Conservation (phyloP, 768 basidiomycete species). For the Suillus fuscotomentosus region DNA sequence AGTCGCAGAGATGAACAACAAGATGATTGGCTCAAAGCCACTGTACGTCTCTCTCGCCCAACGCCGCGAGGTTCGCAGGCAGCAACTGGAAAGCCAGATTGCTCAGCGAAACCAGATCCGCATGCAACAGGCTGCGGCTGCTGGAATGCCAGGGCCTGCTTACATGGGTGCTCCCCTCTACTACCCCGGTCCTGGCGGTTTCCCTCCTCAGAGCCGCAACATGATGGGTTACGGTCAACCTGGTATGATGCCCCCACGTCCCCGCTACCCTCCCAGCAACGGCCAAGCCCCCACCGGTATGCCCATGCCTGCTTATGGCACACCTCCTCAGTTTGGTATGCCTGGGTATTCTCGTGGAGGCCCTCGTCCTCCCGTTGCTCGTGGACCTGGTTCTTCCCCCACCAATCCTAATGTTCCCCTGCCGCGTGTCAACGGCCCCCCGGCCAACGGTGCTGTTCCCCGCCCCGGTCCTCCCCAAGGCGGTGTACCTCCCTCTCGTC, state of each 20-base stretch:
- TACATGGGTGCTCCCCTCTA: constrained; percentile 52
- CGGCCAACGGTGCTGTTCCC: constrained; percentile 50
- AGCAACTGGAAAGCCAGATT: constrained; percentile 98
- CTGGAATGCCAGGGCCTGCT: constrained; percentile 66
- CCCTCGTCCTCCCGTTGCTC: constrained; percentile 61
- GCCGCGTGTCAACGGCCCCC: constrained; percentile 64
- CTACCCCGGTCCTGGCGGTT: constrained; percentile 74
- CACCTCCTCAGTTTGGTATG: constrained; percentile 77
- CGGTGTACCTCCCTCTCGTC: constrained; percentile 41
- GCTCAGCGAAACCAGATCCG: constrained; percentile 97
- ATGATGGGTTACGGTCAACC: constrained; percentile 83
- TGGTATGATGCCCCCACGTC: constrained; percentile 85
- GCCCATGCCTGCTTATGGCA: constrained; percentile 74
- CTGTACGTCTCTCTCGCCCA: constrained; percentile 98
- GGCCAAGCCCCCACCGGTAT: constrained; percentile 67
- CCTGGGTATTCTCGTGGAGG: constrained; percentile 60
- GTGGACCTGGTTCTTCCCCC: constrained; percentile 71
- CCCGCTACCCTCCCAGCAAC: constrained; percentile 73
- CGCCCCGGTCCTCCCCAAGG: constrained; percentile 44
- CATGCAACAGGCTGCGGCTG: constrained; percentile 92
- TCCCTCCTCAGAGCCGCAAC: constrained; percentile 65
- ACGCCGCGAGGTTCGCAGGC: constrained; percentile 95
- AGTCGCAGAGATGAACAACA: constrained; percentile 99
- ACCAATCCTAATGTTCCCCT: constrained; percentile 59
- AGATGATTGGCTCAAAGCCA: constrained; percentile 98